These are phyloP conservation scores for Gonium pectorale DNA, from an alignment of 139 green algal genomes.

Conservation along the genomic window DNA sequence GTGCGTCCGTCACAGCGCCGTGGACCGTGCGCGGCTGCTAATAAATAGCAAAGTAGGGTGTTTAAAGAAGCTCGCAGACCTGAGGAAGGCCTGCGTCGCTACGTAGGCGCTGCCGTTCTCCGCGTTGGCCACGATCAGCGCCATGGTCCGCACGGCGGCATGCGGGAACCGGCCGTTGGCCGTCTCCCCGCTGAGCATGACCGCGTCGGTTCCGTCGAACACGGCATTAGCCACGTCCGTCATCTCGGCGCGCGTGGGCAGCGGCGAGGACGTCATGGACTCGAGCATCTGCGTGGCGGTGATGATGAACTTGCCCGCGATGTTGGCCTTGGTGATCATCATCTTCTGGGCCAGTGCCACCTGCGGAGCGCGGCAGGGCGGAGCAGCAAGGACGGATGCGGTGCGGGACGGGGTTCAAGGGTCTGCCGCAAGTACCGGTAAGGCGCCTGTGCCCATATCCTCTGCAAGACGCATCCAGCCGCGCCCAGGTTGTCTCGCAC, in stretches of 20 bases:
- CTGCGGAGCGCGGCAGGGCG: constrained; percentile 4
- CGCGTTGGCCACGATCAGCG: constrained; percentile 70
- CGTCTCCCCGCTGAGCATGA: constrained; percentile 80
- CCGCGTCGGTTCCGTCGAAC: constrained; percentile 72
- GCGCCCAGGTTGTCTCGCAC: not conserved
- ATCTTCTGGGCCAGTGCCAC: constrained; percentile 71
- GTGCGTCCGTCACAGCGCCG: too few relatives aligned
- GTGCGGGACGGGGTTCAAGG: not conserved
- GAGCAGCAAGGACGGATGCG: not conserved
- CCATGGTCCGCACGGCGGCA: constrained; percentile 74
- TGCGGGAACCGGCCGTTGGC: constrained; percentile 75
- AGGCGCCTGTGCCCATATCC: too few relatives aligned
- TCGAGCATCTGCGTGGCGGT: constrained; percentile 64
- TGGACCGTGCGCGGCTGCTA: too few relatives aligned
- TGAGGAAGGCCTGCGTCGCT: constrained; percentile 41
- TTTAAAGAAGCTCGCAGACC: too few relatives aligned
- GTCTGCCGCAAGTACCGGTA: not conserved
- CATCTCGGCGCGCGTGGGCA: constrained; percentile 74
- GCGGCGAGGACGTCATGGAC: constrained; percentile 68
- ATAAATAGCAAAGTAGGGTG: too few relatives aligned
- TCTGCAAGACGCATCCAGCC: too few relatives aligned
- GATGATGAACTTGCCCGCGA: constrained; percentile 66
- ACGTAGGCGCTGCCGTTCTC: constrained; percentile 63
- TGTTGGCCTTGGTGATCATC: constrained; percentile 73
- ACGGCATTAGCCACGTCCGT: constrained; percentile 77